Conservation (phyloP, 176 grass and related monocot species). For the Aegilops speltoides region DNA sequence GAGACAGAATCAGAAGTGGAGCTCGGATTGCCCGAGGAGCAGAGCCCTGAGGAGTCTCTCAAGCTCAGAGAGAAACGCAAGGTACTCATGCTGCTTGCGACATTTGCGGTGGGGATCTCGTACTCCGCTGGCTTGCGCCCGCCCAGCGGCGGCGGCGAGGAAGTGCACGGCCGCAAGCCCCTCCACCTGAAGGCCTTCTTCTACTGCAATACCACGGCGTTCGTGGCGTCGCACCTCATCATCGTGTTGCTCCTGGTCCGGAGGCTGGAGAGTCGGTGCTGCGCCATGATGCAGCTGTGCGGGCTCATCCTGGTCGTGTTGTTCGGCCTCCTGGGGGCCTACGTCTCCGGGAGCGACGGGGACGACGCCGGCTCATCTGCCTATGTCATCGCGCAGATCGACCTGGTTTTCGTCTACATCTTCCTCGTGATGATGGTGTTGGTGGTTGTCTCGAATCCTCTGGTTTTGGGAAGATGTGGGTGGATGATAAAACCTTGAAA, state of each 20-base stretch:
- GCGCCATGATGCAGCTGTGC: not conserved
- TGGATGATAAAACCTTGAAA: too few relatives aligned
- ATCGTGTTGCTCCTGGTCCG: conserved; percentile 23
- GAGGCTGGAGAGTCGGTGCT: not conserved
- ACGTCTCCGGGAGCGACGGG: not conserved
- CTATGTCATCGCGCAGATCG: not conserved
- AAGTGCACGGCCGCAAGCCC: not conserved
- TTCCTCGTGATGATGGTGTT: not conserved
- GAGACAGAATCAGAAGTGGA: too few relatives aligned
- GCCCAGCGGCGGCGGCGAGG: conserved; percentile 9
- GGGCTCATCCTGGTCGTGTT: not conserved
- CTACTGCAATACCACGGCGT: conserved; percentile 33
- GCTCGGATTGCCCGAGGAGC: too few relatives aligned
- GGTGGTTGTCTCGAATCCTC: not conserved
- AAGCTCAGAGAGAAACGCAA: not conserved
- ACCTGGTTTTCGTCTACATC: not conserved
- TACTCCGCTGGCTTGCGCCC: conserved; percentile 32
- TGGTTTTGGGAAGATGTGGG: too few relatives aligned
- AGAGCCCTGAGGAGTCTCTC: not conserved
- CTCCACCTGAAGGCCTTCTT: conserved; percentile 24
- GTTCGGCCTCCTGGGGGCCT: conserved; percentile 5
- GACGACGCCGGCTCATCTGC: not conserved
- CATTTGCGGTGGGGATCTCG: conserved; percentile 16
- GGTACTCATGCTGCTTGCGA: conserved; percentile 31
- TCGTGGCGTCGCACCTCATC: conserved; percentile 31